A percentile compares a stretch with the other conserved stretches of the same genome.
Conservation (phyloP, 208 protist genomes). For the Acanthamoeba quina region DNA sequence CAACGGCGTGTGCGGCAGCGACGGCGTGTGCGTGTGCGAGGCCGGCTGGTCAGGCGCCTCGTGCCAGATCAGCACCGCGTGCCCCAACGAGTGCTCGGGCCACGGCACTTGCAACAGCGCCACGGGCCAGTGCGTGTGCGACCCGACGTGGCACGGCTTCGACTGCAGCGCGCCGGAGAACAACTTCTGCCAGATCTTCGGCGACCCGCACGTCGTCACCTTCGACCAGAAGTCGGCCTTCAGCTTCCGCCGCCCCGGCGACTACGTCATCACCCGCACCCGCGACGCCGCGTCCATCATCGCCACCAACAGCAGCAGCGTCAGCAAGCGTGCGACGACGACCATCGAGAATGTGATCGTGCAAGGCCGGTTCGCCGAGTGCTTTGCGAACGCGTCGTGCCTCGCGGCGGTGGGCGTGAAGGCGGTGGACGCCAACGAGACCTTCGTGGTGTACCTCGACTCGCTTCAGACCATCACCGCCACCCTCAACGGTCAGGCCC, state of each 20-base stretch:
- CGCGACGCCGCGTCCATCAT: background rate
- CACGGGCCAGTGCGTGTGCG: slow-evolving; percentile 24
- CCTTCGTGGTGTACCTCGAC: slow-evolving; percentile 18
- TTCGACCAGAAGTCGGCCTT: slow-evolving; percentile 13
- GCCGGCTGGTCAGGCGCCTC: background rate
- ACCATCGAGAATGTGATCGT: background rate
- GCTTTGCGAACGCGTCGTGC: slow-evolving; percentile 18
- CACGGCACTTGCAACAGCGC: background rate
- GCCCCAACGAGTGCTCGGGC: slow-evolving; percentile 62
- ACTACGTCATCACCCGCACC: slow-evolving; percentile 58
- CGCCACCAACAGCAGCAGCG: background rate
- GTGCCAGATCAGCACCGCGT: slow-evolving; percentile 9
- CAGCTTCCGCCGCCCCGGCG: slow-evolving; percentile 38
- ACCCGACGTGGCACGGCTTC: background rate
- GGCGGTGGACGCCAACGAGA: slow-evolving; percentile 5
- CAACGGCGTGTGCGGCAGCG: slow-evolving; percentile 6
- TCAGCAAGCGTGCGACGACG: slow-evolving; percentile 1
- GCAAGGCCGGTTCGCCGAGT: slow-evolving; percentile 6
- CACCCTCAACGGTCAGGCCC: background rate
- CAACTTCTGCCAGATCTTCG: slow-evolving; percentile 58
- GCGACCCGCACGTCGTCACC: slow-evolving; percentile 30
- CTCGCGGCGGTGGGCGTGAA: background rate
- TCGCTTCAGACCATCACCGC: background rate
- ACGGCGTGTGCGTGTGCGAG: slow-evolving; percentile 58
- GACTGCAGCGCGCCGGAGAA: slow-evolving; percentile 40